Conservation (phyloP, 805 yeast genomes). For the Metschnikowia lachancei region DNA sequence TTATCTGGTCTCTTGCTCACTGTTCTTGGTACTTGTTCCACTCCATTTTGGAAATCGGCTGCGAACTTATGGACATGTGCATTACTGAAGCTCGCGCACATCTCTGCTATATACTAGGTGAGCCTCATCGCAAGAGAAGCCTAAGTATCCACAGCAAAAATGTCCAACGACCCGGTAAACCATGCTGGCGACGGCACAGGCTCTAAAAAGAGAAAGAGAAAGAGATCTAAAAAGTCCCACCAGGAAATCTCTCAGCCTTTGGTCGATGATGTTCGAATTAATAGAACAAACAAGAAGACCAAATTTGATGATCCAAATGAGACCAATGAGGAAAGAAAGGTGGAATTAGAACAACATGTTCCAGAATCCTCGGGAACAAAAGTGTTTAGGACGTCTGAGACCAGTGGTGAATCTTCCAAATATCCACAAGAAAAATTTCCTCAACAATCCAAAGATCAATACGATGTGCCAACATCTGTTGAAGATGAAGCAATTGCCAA, state of each 20-base stretch:
- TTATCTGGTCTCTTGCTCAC: too few species aligned
- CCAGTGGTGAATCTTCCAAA: background rate
- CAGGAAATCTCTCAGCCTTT: slow-evolving; percentile 7
- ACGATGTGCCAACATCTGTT: background rate
- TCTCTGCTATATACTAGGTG: background rate
- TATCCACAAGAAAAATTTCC: background rate
- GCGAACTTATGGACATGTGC: too few species aligned
- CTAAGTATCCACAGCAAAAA: background rate
- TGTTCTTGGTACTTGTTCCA: too few species aligned
- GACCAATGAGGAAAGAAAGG: background rate
- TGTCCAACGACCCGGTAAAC: slow-evolving; percentile 10
- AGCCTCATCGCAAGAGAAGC: slow-evolving; percentile 7
- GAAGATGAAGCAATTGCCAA: background rate
- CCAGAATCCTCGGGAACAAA: background rate
- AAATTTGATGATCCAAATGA: slow-evolving; percentile 22
- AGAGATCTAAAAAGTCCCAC: slow-evolving; percentile 22
- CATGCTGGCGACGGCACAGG: slow-evolving; percentile 10
- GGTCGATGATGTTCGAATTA: slow-evolving; percentile 16
- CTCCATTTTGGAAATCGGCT: background rate
- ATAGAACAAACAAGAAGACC: slow-evolving; percentile 25
- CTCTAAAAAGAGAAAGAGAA: slow-evolving; percentile 19
- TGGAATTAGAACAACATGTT: background rate
- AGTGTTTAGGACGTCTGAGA: background rate
- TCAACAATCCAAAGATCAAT: background rate
- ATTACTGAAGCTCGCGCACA: background rate